Percentiles rank a stretch among this genome's conserved stretches.
phyloP scores from a whole-genome alignment of 2,329 filamentous ascomycete genomes.

The Fusarium sp. region DNA sequence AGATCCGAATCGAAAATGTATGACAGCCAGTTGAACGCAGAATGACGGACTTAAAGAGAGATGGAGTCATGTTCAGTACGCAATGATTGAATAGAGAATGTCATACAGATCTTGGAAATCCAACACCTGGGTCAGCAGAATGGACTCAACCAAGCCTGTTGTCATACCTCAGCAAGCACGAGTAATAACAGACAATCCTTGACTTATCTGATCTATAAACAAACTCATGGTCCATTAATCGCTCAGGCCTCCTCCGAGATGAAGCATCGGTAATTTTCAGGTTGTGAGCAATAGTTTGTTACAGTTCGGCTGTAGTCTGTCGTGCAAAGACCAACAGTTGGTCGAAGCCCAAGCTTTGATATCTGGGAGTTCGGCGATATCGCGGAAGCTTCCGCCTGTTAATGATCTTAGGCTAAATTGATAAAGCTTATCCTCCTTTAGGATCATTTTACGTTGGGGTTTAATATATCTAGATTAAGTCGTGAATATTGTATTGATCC shows the following conservation, averaged over 20 bases:
- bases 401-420: background rate
- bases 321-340: background rate
- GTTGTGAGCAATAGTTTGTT: background rate
- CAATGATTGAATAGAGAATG: background rate
- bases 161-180: background rate
- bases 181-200: background rate
- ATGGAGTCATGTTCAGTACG: background rate
- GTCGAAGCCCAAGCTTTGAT: background rate
- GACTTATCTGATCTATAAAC: background rate
- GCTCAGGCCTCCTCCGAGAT: background rate
- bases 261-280: background rate
- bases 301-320: background rate
- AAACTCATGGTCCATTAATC: background rate
- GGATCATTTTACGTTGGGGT: background rate
- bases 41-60: background rate
- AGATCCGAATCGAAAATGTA: background rate
- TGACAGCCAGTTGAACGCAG: background rate
- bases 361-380: background rate
- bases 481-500: background rate
- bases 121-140: background rate
- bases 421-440: background rate
- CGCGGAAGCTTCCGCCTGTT: background rate
- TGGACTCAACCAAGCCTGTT: no score
- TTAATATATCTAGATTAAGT: background rate
- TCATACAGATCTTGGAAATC: background rate